Base-by-base conservation (phyloP, 805 yeast genomes). In the Suhomyces emberorum region DNA sequence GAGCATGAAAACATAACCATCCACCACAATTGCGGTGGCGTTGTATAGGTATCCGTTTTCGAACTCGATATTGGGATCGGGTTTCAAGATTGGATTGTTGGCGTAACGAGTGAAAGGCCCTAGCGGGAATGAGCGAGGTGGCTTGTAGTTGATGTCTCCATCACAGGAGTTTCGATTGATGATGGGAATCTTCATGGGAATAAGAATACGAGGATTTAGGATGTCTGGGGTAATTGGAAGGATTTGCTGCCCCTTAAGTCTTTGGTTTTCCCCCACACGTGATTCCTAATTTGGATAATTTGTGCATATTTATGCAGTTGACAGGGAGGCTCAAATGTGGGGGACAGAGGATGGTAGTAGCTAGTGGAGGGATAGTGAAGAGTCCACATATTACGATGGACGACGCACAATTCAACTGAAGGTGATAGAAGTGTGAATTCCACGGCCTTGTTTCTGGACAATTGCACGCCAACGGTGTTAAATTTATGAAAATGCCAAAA, bases 11-110 rank as follows among this genome's bases (percentile, higher is more conserved):
- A 67, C 70, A 34, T 48, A 54, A 26, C 59, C 58, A 24, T 58
- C 69, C 5, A 65, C 45, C 15, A 66, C 72, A 10, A 67, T 65
- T 1, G 72, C 72, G 1, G 68, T 50, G 12, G 72, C 72, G 47
- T 67, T 67, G 43, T 66, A 67, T 24, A 66, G 39, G 42, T 61
- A 65, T 1, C 65, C 65, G 41, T 57, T 52, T 42, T 66, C 72
- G 40, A 59, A 66, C 23, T 62, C 68, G 22, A 48, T 41, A 2
- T 50, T 48, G 3, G 70, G 71, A 42, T 67, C 50, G 4, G 72
- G 72, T 3, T 32, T 50, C 23, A 67, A 44, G 16, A 67, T 63
- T 1, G 72, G 72, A 38, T 67, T 67, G 15, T 54, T 33, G n/a
- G 38, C 33, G 44, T 64, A 64, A 38, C 52, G 59, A 12, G 45